Percentiles rank a stretch among this genome's conserved stretches.
Evolutionary conservation across 2,329 filamentous ascomycete species (phyloP).

Genomic region (Rhinocladiella mackenziei): DNA sequence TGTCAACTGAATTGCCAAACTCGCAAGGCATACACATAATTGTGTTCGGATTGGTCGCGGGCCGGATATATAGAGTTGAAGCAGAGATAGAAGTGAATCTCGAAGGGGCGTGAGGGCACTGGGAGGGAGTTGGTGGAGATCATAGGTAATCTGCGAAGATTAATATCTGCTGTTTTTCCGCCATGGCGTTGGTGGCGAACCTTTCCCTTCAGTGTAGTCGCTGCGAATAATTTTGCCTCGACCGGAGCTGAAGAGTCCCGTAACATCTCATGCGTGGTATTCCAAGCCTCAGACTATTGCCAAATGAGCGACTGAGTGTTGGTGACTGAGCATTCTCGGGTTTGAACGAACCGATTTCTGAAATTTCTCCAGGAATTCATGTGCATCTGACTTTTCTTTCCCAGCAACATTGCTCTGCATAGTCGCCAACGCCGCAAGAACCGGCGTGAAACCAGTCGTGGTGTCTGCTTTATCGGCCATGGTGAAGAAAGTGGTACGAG

Average conservation of each 20-base stretch:
- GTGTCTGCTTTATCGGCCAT: constrained; percentile 67
- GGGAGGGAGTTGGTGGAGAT: constrained; percentile 80
- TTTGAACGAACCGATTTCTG: constrained; percentile 80
- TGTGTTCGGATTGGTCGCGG: constrained; percentile 83
- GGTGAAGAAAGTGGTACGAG: constrained; percentile 30
- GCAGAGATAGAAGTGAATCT: constrained; percentile 74
- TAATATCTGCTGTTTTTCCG: constrained; percentile 16
- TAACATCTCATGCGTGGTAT: constrained; percentile 77
- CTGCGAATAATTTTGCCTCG: constrained; percentile 90
- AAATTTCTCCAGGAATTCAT: constrained; percentile 87
- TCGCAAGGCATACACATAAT: constrained; percentile 89
- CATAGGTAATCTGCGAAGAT: constrained; percentile 77
- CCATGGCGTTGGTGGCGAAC: constrained; percentile 48
- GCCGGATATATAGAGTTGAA: constrained; percentile 76
- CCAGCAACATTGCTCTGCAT: constrained; percentile 82
- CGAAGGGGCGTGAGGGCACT: constrained; percentile 72
- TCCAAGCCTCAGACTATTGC: constrained; percentile 68
- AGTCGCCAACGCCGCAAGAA: constrained; percentile 81
- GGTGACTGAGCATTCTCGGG: background rate
- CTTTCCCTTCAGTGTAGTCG: constrained; percentile 97
- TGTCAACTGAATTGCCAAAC: constrained; percentile 92
- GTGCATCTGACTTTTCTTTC: constrained; percentile 80
- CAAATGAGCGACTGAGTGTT: constrained; percentile 27
- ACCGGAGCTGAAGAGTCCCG: constrained; percentile 70
- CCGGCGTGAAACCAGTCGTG: constrained; percentile 69